These are phyloP conservation scores for Penicillium cosmopolitanum DNA, from an alignment of 495 filamentous ascomycete species.

Conservation along the genomic window DNA sequence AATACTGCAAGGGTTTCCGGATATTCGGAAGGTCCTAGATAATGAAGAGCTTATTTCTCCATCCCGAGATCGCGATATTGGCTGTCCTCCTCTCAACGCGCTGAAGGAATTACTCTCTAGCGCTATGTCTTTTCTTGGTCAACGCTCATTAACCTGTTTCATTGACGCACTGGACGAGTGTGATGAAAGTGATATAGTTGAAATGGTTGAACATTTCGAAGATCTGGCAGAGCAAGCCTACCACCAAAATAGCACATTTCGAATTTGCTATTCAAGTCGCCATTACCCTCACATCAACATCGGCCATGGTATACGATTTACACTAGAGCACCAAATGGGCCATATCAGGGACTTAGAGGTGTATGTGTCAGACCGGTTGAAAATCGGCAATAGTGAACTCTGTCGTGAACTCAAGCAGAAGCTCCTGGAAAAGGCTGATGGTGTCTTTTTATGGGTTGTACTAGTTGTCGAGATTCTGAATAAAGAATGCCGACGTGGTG, in stretches of 20 bases:
- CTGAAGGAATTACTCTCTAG: slow-evolving; percentile 25
- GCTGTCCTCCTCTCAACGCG: slow-evolving; percentile 19
- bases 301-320: slow-evolving; percentile 31
- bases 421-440: slow-evolving; percentile 43
- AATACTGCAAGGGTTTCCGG: slow-evolving; percentile 33
- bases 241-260: slow-evolving; percentile 18
- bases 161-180: slow-evolving; percentile 50
- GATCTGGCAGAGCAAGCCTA: slow-evolving; percentile 28
- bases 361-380: slow-evolving; percentile 30
- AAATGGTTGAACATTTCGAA: slow-evolving; percentile 46
- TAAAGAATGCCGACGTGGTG: slow-evolving; percentile 34
- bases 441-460: slow-evolving; percentile 55
- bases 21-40: slow-evolving; percentile 30
- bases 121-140: slow-evolving; percentile 25
- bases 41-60: slow-evolving; percentile 14
- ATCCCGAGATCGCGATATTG: not conserved
- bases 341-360: slow-evolving; percentile 31
- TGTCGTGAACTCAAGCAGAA: slow-evolving; percentile 21
- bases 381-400: slow-evolving; percentile 16
- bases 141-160: slow-evolving; percentile 32
- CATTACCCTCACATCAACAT: slow-evolving; percentile 53
- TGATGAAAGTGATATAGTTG: slow-evolving; percentile 37
- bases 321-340: slow-evolving; percentile 32
- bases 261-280: slow-evolving; percentile 52
- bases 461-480: slow-evolving; percentile 51